Base-by-base conservation (phyloP, 139 green algal species). In the Pedinophyceae sp. region DNA sequence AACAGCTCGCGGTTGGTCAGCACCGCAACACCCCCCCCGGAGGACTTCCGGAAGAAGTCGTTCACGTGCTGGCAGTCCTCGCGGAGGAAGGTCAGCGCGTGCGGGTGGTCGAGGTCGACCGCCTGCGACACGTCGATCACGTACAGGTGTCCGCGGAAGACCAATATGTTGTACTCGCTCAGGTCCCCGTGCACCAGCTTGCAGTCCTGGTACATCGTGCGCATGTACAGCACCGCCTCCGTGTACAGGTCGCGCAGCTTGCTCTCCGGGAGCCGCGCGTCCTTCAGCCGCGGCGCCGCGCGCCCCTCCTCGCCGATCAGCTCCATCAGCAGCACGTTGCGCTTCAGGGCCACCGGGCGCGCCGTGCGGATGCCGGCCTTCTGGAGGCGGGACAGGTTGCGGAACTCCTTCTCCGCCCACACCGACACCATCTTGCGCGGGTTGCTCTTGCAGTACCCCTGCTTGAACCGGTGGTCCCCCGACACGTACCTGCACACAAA, bases 351-450 rank as follows among this genome's bases (percentile, higher is more conserved):
- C 50, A 93, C 50, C 5, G 89, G 86, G 43, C 62, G 61, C 1
- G 90, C 86, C 30, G 73, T 76, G 30, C 62, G 70, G 55, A 98
- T 88, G 54, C 89, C 89, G 3, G 76, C 30, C 29, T 41, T 20
- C 13, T 67, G 40, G 49, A 84, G 64, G 25, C 89, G 75, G 20
- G 69, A 64, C 55, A 98, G 72, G 75, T 98, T 98, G 45, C 91
- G 73, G 74, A 93, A 86, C 80, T 98, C 91, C 80, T 98, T 98
- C 72, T 98, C 91, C 20, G 91, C 91, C 91, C 91, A 98, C 59
- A 77, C 66, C 22, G 23, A 10, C 10, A 98, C 91, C 91, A 98
- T 98, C 75, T 98, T 96, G 48, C 91, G 73, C 3, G 91, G 91
- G 70, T 98, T 98, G 69, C 69, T 77, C 52, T 83, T 82, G 71